Base-by-base conservation (phyloP, 1,284 basidiomycete species). In the Entoloma clypeatum region DNA sequence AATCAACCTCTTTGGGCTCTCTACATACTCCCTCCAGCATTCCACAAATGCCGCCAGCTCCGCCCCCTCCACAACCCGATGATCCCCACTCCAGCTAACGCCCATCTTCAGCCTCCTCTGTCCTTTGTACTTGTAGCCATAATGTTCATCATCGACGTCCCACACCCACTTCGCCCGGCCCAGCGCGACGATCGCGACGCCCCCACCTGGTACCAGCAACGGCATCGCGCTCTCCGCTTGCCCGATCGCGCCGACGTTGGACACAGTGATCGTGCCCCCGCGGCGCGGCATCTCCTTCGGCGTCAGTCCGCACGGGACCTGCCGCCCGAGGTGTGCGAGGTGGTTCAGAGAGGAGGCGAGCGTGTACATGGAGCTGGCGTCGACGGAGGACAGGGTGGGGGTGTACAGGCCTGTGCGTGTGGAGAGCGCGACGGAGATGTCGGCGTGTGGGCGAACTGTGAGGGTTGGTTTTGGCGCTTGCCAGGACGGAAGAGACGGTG, bases 1-100 rank as follows among this genome's bases (percentile, higher is more conserved):
- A 50, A 92, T 73, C 52, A 91, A 58, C 55, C 84, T 69, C 61
- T 77, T 79, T 1, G 93, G 93, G 16, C 71, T 64, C 66, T 95
- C 92, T 21, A 94, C 82, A 66, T 82, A 91, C 14, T 65, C 69
- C 53, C 92, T 84, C 92, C 93, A 96, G 31, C 75, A 74, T 65
- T 94, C 90, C 36, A 93, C 87, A 60, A 96, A 91, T 41, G 85
- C 84, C 32, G 92, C 92, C 47, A 96, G 62, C 67, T 96, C 93
- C 0, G 92, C 92, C 5, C 93, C 93, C 60, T 96, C 92, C 6
- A 95, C 83, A 5, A 95, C 81, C 13, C 93, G 68, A 68, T 96
- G 93, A 60, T 96, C 93, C 22, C 86, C 93, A 51, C 81, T 84
- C 86, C 91, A 94, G 46, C 86, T 88, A 3, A 92, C 75, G 16